Evolutionary conservation across 202 grass and related monocot genomes (phyloP).

Genomic region (Panicum virgatum): DNA sequence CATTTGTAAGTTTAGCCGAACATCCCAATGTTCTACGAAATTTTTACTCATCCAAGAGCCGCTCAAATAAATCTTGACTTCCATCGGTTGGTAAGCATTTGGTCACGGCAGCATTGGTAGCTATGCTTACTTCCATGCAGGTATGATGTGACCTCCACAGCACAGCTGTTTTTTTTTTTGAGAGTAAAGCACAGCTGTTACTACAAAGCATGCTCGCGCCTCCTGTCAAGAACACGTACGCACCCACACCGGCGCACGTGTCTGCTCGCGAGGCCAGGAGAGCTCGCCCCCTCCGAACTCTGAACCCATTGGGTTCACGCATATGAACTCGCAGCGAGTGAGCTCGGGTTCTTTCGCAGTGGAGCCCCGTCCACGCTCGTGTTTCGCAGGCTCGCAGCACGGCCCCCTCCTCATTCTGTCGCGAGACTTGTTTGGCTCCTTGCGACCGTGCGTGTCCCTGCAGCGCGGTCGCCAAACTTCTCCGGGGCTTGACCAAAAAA

Average conservation of each 20-base stretch:
- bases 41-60: no score
- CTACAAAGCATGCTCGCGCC: neutral
- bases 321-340: neutral
- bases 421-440: neutral
- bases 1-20: no score
- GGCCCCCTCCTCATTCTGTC: no score
- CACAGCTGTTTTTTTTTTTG: no score
- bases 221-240: neutral
- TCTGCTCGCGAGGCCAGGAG: neutral
- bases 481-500: neutral
- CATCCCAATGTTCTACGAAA: no score
- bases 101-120: no score
- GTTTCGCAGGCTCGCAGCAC: neutral
- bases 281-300: neutral
- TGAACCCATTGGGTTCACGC: neutral
- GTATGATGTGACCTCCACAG: neutral
- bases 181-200: no score
- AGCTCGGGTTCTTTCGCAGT: neutral
- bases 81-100: no score
- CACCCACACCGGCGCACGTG: conserved; percentile 5
- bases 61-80: no score
- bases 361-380: neutral
- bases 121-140: neutral
- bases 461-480: neutral
- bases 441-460: neutral